Percentiles rank a stretch among this genome's conserved stretches.
phyloP scores from a whole-genome alignment of 2,329 filamentous ascomycete genomes.

The Xylariaceae sp. region DNA sequence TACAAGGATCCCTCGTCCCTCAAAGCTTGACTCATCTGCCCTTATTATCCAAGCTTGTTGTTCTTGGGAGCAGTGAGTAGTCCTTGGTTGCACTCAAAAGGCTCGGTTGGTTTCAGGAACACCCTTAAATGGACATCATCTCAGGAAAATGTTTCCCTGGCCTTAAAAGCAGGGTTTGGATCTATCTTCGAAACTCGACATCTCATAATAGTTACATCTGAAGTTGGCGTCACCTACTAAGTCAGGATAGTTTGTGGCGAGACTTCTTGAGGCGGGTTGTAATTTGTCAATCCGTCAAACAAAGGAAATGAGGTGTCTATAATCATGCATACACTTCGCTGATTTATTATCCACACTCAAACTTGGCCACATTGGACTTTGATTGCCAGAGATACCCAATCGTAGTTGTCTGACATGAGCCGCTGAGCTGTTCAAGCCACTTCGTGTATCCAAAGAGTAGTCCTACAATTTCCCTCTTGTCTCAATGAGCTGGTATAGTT shows the following conservation, averaged over 20 bases:
- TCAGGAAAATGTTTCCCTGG: not conserved
- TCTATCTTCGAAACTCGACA: constrained; percentile 1
- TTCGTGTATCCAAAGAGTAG: not conserved
- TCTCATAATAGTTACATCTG: too few relatives aligned
- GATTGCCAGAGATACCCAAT: not conserved
- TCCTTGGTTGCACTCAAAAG: not conserved
- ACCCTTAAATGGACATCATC: not conserved
- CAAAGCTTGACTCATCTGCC: too few relatives aligned
- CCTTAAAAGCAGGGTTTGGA: not conserved
- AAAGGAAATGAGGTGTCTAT: not conserved
- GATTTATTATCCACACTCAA: not conserved
- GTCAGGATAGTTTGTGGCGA: constrained; percentile 5
- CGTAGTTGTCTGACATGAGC: not conserved
- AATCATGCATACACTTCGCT: not conserved
- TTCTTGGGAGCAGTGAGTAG: not conserved
- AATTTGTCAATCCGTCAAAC: not conserved
- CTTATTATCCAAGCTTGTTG: too few relatives aligned
- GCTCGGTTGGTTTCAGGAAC: not conserved
- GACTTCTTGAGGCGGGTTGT: not conserved
- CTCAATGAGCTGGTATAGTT: too few relatives aligned
- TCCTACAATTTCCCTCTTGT: too few relatives aligned
- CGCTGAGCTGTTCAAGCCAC: not conserved
- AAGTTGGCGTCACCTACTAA: constrained; percentile 23
- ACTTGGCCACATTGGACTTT: not conserved
- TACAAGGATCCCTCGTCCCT: not conserved